Evolutionary conservation across 805 yeast species (phyloP), one percentile per base, ranked within the genome.

Genomic region (Candida andamanensis): DNA sequence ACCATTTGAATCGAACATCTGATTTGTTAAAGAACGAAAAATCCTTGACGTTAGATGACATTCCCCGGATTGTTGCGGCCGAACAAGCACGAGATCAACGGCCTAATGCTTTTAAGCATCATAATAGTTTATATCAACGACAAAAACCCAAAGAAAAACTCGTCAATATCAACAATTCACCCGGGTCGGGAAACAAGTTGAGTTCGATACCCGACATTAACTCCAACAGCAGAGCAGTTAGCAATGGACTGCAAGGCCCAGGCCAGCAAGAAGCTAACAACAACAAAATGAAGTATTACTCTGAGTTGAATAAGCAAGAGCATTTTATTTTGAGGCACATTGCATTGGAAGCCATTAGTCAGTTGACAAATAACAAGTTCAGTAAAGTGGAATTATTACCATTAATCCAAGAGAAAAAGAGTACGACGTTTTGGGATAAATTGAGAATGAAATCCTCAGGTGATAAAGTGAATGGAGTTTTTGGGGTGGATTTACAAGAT

Each of bases 61-160:
- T 92, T 46, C 95, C 97, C 6, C 72, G 97, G 43, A 90, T 92
- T 50, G 97, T 92, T 6, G 95, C 97, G 2, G 90, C 95, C 7
- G 97, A 92, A 48, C 96, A 90, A 56, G 95, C 97, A 0, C 69
- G 96, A 41, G 95, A 85, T 40, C 81, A 84, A 49, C 72, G 95
- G 36, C 96, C 97, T 2, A 87, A 87, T 56, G 95, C 96, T 0
- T 89, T 82, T 59, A 79, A 82, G 37, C 94, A 83, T 56, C 89
- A 83, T 49, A 77, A 76, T 51, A 41, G 66, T 38, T 40, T 66
- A 50, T 49, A 66, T 46, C 54, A 60, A 54, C 46, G 58, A 28
- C 61, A 51, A 34, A 38, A 36, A 24, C 32, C 36, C 9, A 20
- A 28, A 27, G 37, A 34, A 18, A 34, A 34, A 25, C 16, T 34